These are phyloP conservation scores for Hyparrhenia diplandra DNA, from an alignment of 176 grass and related monocot species.

Conservation along the genomic window DNA sequence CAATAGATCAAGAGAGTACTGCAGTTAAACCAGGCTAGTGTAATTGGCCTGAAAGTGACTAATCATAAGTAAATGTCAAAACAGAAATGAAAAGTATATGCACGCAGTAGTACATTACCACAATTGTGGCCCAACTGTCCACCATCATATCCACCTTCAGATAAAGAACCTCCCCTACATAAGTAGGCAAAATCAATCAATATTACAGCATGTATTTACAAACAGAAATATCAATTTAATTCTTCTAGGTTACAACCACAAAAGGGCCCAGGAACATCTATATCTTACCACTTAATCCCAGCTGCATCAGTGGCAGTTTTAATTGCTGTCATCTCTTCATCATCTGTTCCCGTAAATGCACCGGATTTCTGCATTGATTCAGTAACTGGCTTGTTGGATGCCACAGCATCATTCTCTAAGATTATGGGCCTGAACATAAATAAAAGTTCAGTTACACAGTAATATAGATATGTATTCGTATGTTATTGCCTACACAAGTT, in stretches of 20 bases:
- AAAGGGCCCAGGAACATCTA: not conserved
- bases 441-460: not conserved
- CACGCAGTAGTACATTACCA: not conserved
- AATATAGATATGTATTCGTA: not conserved
- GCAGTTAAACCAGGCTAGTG: not conserved
- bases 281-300: not conserved
- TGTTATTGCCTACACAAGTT: not conserved
- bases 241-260: not conserved
- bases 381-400: not conserved
- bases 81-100: not conserved
- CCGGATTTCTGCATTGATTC: not conserved
- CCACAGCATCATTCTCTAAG: not conserved
- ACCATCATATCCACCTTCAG: not conserved
- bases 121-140: not conserved
- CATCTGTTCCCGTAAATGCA: not conserved
- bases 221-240: not conserved
- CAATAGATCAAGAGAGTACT: not conserved
- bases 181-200: not conserved
- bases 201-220: not conserved
- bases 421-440: slow-evolving; percentile 8
- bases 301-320: slow-evolving; percentile 2
- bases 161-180: not conserved
- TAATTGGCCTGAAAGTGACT: not conserved
- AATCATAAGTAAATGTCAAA: slow-evolving; percentile 2
- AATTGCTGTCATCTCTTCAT: not conserved